Evolutionary conservation across 176 grass and related monocot genomes (phyloP).

Genomic region (Hyparrhenia diplandra): DNA sequence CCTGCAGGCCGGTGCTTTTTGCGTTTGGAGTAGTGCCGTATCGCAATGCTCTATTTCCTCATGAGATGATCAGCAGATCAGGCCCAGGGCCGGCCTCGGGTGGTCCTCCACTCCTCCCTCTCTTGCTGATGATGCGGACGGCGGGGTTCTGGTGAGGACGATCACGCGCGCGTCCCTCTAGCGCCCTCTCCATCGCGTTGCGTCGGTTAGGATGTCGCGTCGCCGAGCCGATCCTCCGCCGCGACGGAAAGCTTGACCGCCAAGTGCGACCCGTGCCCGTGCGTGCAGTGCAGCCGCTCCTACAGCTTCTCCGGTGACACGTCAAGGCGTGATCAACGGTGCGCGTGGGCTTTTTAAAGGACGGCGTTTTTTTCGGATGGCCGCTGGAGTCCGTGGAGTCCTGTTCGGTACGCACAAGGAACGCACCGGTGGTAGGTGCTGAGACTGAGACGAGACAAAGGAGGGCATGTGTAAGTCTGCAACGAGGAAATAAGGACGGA

Average conservation of each 20-base stretch:
- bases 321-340: neutral
- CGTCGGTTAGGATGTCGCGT: slow-evolving; percentile 45
- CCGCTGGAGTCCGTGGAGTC: neutral
- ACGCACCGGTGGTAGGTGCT: neutral
- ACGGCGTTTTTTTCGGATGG: slow-evolving; percentile 3
- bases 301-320: neutral
- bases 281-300: neutral
- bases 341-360: neutral
- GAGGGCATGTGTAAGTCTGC: neutral
- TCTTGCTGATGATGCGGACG: neutral
- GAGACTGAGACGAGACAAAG: neutral
- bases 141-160: slow-evolving; percentile 15
- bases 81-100: neutral
- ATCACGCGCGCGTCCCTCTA: neutral
- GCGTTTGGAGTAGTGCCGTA: neutral
- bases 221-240: neutral
- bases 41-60: neutral
- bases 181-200: neutral
- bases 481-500: slow-evolving; percentile 13
- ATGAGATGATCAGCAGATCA: neutral
- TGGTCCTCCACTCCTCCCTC: slow-evolving; percentile 12
- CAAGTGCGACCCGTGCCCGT: neutral
- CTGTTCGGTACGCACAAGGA: too few species aligned
- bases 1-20: neutral
- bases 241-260: neutral